Evolutionary conservation across 1,284 basidiomycete species (phyloP), one percentile per base, ranked within the genome.

Genomic region (Entoloma clypeatum): DNA sequence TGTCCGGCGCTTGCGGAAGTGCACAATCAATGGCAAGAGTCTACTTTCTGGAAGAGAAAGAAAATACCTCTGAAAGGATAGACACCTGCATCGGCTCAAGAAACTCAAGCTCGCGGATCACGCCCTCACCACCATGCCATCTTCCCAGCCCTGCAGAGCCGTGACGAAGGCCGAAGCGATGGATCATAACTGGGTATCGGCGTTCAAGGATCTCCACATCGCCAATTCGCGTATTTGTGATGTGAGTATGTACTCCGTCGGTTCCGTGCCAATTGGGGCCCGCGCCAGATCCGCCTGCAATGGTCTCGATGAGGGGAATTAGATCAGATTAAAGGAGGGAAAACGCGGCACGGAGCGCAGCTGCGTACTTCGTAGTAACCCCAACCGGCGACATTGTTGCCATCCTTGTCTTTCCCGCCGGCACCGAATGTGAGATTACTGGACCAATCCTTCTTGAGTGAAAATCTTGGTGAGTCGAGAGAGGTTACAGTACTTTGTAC

Each of bases 201-300:
- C 92, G 76, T 64, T 96, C 92, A 36, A 96, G 75, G 56, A 95
- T 89, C 60, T 97, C 93, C 13, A 92, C 85, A 53, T 96, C 94
- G 13, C 91, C 89, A 49, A 92, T 92, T 10, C 89, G 80, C 11
- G 92, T 95, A 64, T 96, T 96, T 4, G 93, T 96, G 63, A 96
- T 96, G 58, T 94, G 90, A 2, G 84, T 88, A 55, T 90, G 88
- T 5, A 91, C 85, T 4, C 87, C 90, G 8, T 86, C 86, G 3
- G 86, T 89, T 4, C 94, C 94, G 54, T 94, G 80, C 92, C 92
- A 97, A 5, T 68, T 68, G 1, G 90, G 87, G 0, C 94, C 94
- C 0, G 94, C 93, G 2, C 94, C 94, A 4, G 86, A 88, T 3
- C 94, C 94, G 8, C 94, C 94, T 6, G 89, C 90, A 43, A 97